Conservation (phyloP, 805 yeast genomes). For the Candida gorgasii region DNA sequence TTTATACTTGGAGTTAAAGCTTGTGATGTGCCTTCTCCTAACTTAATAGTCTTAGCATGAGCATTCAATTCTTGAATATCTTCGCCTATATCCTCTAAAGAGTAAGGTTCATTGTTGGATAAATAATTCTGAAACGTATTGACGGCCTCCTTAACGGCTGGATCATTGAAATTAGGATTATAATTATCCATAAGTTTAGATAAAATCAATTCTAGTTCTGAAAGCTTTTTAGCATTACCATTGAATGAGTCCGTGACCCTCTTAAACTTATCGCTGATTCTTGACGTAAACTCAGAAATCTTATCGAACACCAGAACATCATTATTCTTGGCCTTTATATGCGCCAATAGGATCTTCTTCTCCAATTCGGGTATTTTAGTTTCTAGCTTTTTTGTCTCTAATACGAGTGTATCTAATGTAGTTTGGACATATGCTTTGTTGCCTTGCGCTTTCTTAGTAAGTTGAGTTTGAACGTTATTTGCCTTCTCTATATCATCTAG, state of each 20-base stretch:
- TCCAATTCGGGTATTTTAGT: neutral
- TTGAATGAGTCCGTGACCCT: neutral
- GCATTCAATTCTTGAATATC: slow-evolving; percentile 10
- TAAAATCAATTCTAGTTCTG: slow-evolving; percentile 48
- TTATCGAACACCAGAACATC: slow-evolving; percentile 17
- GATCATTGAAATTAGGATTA: slow-evolving; percentile 83
- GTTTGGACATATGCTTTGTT: slow-evolving; percentile 7
- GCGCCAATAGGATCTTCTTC: neutral
- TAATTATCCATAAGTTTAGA: slow-evolving; percentile 54
- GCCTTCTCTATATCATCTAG: slow-evolving; percentile 8
- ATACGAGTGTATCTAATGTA: slow-evolving; percentile 7
- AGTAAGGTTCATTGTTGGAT: slow-evolving; percentile 33
- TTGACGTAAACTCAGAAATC: slow-evolving; percentile 14
- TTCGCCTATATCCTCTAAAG: neutral
- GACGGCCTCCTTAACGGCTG: slow-evolving; percentile 77
- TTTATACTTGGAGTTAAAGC: slow-evolving; percentile 20
- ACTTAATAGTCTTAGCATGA: slow-evolving; percentile 10
- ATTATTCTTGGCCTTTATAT: neutral
- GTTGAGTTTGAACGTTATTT: slow-evolving; percentile 10
- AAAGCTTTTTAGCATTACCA: slow-evolving; percentile 17
- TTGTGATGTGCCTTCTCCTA: neutral
- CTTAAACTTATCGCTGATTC: slow-evolving; percentile 1
- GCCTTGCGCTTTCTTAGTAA: slow-evolving; percentile 8
- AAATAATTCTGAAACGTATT: slow-evolving; percentile 50
- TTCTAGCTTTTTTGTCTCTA: neutral